Percentiles rank a stretch among this genome's conserved stretches.
Evolutionary conservation across 768 basidiomycete species (phyloP).

Genomic region (Lactarius indigo): DNA sequence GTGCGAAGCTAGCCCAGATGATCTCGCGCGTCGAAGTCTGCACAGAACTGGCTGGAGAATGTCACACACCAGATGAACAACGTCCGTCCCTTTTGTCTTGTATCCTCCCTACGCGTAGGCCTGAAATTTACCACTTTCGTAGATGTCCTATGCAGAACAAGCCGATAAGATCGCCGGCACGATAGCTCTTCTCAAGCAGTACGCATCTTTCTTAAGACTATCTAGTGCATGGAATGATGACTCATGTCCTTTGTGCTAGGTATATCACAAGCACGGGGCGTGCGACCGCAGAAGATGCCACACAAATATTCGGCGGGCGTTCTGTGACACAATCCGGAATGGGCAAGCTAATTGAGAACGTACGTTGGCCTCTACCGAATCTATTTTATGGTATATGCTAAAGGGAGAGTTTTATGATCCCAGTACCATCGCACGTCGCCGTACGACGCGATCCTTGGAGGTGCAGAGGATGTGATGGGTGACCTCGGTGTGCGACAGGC

Average conservation of each 20-base stretch:
- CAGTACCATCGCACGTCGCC: conserved; percentile 81
- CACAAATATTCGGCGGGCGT: conserved; percentile 86
- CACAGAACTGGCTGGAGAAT: conserved; percentile 86
- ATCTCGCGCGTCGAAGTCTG: conserved; percentile 86
- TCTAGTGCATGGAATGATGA: conserved; percentile 13
- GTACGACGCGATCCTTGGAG: conserved; percentile 82
- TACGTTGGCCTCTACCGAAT: conserved; percentile 29
- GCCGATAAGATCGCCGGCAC: conserved; percentile 84
- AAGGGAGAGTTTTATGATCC: not conserved
- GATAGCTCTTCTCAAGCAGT: conserved; percentile 89
- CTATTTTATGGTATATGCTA: not conserved
- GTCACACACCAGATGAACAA: conserved; percentile 93
- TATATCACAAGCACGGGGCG: conserved; percentile 64
- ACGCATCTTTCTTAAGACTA: conserved; percentile 29
- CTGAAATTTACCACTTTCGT: conserved; percentile 14
- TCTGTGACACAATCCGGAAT: conserved; percentile 84
- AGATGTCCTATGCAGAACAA: conserved; percentile 88
- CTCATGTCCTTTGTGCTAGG: conserved; percentile 35
- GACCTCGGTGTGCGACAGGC: conserved; percentile 74
- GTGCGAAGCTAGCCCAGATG: conserved; percentile 84
- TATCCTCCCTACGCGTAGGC: conserved; percentile 18
- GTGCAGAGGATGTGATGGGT: conserved; percentile 70
- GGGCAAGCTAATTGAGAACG: conserved; percentile 82
- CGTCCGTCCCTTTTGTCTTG: conserved; percentile 37
- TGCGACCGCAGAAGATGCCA: conserved; percentile 71